Base-by-base conservation (phyloP, 2,329 filamentous ascomycete genomes). In the Phaeosphaeria sp. region DNA sequence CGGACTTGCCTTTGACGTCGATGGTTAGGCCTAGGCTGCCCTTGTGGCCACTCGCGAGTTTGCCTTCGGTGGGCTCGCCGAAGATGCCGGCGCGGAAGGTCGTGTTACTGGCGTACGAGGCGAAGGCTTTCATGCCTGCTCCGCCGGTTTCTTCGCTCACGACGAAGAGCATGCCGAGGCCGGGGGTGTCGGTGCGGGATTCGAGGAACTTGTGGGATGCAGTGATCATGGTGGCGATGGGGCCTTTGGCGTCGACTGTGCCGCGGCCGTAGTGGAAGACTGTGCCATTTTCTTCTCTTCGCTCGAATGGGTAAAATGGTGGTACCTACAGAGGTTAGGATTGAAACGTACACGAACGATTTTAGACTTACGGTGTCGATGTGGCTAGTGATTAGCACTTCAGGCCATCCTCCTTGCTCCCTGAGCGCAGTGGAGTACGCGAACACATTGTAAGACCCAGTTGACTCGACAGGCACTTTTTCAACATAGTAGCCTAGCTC, bases 11-110 rank as follows among this genome's bases (percentile, higher is more conserved):
- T 30, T 83, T 83, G 0, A 90, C 90, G 15, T 80, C 79, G 58
- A 97, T 71, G 1, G 82, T 79, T 69, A 92, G 88, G 42, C 84
- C 83, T 2, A 92, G 75, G 51, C 87, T 89, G 27, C 94, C 94
- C 80, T 98, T 97, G 83, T 97, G 94, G 2, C 94, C 94, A 49
- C 90, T 88, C 0, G 91, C 92, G 25, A 97, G 88, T 75, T 90
- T 91, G 65, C 89, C 86, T 71, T 96, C 91, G 0, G 94, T 98
- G 0, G 94, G 94, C 75, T 98, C 94, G 49, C 94, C 94, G 70
- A 97, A 97, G 71, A 93, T 91, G 68, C 91, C 89, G 3, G 91
- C 87, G 30, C 88, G 83, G 81, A 86, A 88, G 18, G 73, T 69
- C 55, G 70, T 64, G 56, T 80, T 71, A 1, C 58, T 55, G 3